Evolutionary conservation across 306 rosid species (phyloP), one percentile per base, ranked within the genome.

Genomic region (Rubus parviflorus): DNA sequence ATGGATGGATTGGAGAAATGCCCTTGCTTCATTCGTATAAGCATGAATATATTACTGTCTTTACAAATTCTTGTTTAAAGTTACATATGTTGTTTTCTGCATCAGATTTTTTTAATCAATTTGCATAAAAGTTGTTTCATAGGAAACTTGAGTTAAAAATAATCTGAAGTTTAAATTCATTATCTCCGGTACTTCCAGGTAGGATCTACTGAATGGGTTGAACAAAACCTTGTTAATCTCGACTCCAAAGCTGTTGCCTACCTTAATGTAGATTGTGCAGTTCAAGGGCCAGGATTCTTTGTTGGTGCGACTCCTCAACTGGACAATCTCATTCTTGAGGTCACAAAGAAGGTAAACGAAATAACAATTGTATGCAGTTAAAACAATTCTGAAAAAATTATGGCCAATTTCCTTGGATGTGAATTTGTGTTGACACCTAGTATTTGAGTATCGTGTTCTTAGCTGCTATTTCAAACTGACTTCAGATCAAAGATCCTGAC

Each of bases 171-270:
- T 75, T 82, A 53, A 77, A 73, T 74, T 76, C 23, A 68, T 77
- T 71, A 57, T 78, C 20, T 75, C 42, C 48, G 83, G 51, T 11
- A 45, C 68, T 41, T 38, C n/a, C 76, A 95, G 98, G 90, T 95
- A 71, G 98, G 98, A 82, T 95, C 98, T 23, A 90, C 97, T 1
- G 98, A 95, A 79, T 95, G 98, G 98, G 98, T 95, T 76, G 98
- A 95, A 82, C 92, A 95, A 62, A 95, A 95, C 88, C 88, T 92
- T 66, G 73, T 86, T 78, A 92, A 89, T 86, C 85, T 95, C 45
- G 91, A 89, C 66, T 72, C 96, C 68, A 90, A 90, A 87, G 94
- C 95, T 13, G 87, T 95, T 42, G 96, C 97, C 48, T 95, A 95
- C 82, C 97, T 95, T 75, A 95, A 95, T 82, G 98, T 95, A 58